phyloP scores from a whole-genome alignment of 345 rosid species.

The Geranium brycei region DNA sequence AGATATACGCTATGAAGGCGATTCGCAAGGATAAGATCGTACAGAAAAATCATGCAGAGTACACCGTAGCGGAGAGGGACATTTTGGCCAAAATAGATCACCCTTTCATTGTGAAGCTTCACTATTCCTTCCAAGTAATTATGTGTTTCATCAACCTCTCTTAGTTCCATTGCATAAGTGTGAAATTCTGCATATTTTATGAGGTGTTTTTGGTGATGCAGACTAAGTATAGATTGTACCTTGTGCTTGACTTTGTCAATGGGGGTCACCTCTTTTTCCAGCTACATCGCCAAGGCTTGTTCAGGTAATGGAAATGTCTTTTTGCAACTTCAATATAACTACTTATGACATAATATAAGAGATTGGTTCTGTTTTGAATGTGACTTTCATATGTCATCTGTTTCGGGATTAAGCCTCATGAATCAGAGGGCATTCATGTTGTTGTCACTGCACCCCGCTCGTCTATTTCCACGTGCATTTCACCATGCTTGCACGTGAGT shows the following conservation, averaged over 20 bases:
- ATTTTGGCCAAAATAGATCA: conserved; percentile 71
- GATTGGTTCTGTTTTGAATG: no score
- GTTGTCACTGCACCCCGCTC: no score
- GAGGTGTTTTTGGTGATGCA: conserved; percentile 20
- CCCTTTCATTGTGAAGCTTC: conserved; percentile 86
- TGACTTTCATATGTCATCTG: no score
- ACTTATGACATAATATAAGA: no score
- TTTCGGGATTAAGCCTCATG: no score
- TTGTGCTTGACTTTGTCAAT: conserved; percentile 85
- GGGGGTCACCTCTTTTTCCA: conserved; percentile 97
- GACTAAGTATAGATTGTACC: conserved; percentile 84
- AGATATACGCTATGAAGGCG: conserved; percentile 94
- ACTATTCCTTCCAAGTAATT: conserved; percentile 73
- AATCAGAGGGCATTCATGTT: no score
- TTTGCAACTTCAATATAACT: no score
- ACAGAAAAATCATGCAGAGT: conserved; percentile 84
- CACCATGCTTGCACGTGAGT: no score
- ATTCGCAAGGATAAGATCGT: conserved; percentile 87
- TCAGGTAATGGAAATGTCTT: conserved; percentile 36
- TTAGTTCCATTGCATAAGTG: no score
- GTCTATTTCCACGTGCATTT: no score
- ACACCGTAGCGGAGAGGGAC: conserved; percentile 93
- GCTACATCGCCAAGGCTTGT: conserved; percentile 88
- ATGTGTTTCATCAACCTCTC: no score
- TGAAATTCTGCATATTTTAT: no score